Evolutionary conservation across 202 grass and related monocot species (phyloP), one percentile per base, ranked within the genome.

Genomic region (Cymbopogon flexuosus): DNA sequence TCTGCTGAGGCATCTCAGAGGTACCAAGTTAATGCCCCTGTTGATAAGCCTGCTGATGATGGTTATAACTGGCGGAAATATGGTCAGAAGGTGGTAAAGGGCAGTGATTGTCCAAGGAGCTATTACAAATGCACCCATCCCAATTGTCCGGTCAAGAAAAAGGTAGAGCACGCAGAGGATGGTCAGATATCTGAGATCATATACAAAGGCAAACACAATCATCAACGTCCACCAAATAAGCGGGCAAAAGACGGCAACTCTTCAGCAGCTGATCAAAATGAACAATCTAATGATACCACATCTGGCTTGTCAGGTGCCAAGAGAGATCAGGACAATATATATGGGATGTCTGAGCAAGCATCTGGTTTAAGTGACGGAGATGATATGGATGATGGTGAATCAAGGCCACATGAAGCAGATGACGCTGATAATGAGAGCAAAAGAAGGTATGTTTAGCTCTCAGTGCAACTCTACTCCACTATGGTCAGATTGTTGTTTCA

Each of bases 51-150:
- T 78, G 87, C 89, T 18, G 89, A 90, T 85, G 95, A 97, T 66
- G 90, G 92, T 47, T 97, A 94, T 72, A 97, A 94, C 78, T 97
- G 94, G 94, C 84, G 94, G 43, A 97, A 97, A 64, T 97, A 97
- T 79, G 95, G 95, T 46, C 95, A 97, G 88, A 97, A 97, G 83
- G 87, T 91, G 79, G 95, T 97, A 60, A 97, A 97, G 78, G 92
- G 95, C 46, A 97, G 90, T 84, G 95, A 97, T 67, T 91, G 88
- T 75, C 92, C 95, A 1, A 84, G 92, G 49, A 97, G 95, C 77
- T 97, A 97, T 61, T 97, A 97, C 70, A 89, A 90, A 77, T 97
- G 95, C 73, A 93, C 95, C 11, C 88, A 97, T 85, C 77, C 84
- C 30, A 93, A 59, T 86, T 97, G 95, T 78, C 82, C 88, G 4